Conservation (phyloP, 1,139 yeast species). For the Sugiyamaella novakii region DNA sequence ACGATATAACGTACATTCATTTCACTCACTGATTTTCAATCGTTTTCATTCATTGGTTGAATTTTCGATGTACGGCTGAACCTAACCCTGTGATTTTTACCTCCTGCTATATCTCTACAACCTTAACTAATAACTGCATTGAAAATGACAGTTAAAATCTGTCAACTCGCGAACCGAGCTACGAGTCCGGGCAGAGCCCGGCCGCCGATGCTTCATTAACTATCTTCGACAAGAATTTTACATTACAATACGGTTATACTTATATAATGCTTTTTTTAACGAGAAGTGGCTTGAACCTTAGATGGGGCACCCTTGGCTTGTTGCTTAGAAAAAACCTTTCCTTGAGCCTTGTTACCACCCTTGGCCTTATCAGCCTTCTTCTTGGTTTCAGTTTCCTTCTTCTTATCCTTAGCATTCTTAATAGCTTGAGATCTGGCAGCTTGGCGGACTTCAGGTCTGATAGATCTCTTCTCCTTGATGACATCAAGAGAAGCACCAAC, state of each 20-base stretch:
- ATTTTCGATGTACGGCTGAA: constrained; percentile 6
- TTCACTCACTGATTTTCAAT: constrained; percentile 4
- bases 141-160: too few relatives aligned
- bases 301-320: constrained; percentile 44
- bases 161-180: not conserved
- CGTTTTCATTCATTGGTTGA: constrained; percentile 16
- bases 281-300: constrained; percentile 93
- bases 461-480: constrained; percentile 95
- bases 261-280: constrained; percentile 52
- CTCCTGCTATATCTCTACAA: too few relatives aligned
- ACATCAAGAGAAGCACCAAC: constrained; percentile 99
- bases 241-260: constrained; percentile 14
- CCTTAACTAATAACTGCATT: too few relatives aligned
- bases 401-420: constrained; percentile 92
- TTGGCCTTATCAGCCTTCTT: constrained; percentile 94
- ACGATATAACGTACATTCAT: constrained; percentile 3
- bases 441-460: constrained; percentile 97
- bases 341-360: constrained; percentile 84
- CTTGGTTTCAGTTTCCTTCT: constrained; percentile 89
- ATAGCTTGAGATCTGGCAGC: constrained; percentile 93
- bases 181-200: constrained; percentile 12
- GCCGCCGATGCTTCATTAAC: constrained; percentile 11
- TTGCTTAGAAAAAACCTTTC: constrained; percentile 65
- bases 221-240: not conserved
- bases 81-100: too few relatives aligned